A percentile compares a stretch with the other conserved stretches of the same genome.
These are phyloP conservation scores for Colletotrichum musicola DNA, from an alignment of 2,329 filamentous ascomycete genomes.

Conservation along the genomic window DNA sequence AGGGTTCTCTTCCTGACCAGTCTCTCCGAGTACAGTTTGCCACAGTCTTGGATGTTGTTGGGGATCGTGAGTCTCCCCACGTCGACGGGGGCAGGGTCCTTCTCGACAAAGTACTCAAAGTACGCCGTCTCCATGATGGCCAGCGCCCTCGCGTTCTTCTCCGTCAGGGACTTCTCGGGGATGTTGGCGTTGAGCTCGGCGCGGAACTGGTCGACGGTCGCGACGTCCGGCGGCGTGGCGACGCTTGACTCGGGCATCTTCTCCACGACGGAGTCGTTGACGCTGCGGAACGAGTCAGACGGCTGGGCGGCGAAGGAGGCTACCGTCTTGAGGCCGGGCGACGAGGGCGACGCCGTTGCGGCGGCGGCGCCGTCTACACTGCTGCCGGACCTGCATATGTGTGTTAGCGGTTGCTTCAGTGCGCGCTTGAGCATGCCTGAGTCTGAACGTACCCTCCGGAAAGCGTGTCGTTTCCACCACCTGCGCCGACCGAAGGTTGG, in stretches of 20 bases:
- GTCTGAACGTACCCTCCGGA: background rate
- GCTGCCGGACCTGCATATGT: background rate
- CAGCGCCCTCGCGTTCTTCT: slow-evolving; percentile 13
- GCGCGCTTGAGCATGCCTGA: background rate
- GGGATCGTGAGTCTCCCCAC: slow-evolving; percentile 12
- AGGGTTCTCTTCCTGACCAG: background rate
- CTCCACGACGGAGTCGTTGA: slow-evolving; percentile 12
- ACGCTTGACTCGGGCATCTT: slow-evolving; percentile 24
- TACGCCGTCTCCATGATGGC: slow-evolving; percentile 35
- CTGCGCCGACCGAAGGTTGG: background rate
- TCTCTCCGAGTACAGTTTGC: slow-evolving; percentile 4
- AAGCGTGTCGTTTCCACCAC: slow-evolving; percentile 1
- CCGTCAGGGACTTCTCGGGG: slow-evolving; percentile 1
- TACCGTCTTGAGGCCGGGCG: slow-evolving; percentile 15
- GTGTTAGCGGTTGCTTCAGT: background rate
- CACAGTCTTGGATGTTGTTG: slow-evolving; percentile 5
- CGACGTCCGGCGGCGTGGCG: slow-evolving; percentile 17
- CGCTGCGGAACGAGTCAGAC: slow-evolving; percentile 16
- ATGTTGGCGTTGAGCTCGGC: slow-evolving; percentile 30
- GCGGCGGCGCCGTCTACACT: background rate
- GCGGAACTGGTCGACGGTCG: slow-evolving; percentile 10
- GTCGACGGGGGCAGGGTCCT: slow-evolving; percentile 27
- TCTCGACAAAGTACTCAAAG: slow-evolving; percentile 33
- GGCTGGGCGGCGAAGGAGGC: slow-evolving; percentile 23
- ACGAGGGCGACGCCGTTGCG: slow-evolving; percentile 14